Evolutionary conservation across 2,329 filamentous ascomycete species (phyloP), one percentile per base, ranked within the genome.

Genomic region (Whalleya microplaca): DNA sequence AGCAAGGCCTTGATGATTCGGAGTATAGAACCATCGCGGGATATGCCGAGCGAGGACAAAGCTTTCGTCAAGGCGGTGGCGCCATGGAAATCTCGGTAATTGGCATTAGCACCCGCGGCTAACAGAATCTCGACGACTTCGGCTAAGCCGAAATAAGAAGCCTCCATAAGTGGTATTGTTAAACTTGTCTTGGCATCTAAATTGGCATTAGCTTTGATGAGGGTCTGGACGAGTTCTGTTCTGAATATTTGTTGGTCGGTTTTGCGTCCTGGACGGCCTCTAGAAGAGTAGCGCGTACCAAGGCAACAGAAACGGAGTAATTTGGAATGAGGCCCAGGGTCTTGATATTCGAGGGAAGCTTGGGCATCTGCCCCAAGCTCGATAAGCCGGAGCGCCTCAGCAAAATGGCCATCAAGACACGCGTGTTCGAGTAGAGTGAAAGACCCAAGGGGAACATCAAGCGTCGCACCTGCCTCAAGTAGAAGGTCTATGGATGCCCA

Each of bases 311-410:
- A 41, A 9, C 44, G 53, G 14, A 59, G 41, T 29, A 50, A 9
- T 27, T 4, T 27, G 4, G 9, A 9, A 9, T 27, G 54, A n/a
- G 55, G 10, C 6, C 23, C 41, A 29, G 37, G 10, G 14, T 12
- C 16, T 9, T n/a, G 29, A 12, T 20, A 41, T 12, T 20, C 21
- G 2, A 40, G 41, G 3, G 41, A 40, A 4, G 16, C 19, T 19
- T 19, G 2, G 10, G 57, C 29, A n/a, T 55, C 58, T 12, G 49
- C 59, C 14, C 62, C 64, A 20, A 65, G 51, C 41, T 66, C 59
- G n/a, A 65, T 59, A 21, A 67, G 45, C 18, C 59, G 53, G 43
- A 64, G 45, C 40, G 64, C 64, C 44, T 66, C 65, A 16, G 27
- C 45, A 45, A 64, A 66, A 21, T 56, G 59, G 1, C 51, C 45